Conservation (phyloP, 768 basidiomycete species). For the Mycena rebaudengoi region DNA sequence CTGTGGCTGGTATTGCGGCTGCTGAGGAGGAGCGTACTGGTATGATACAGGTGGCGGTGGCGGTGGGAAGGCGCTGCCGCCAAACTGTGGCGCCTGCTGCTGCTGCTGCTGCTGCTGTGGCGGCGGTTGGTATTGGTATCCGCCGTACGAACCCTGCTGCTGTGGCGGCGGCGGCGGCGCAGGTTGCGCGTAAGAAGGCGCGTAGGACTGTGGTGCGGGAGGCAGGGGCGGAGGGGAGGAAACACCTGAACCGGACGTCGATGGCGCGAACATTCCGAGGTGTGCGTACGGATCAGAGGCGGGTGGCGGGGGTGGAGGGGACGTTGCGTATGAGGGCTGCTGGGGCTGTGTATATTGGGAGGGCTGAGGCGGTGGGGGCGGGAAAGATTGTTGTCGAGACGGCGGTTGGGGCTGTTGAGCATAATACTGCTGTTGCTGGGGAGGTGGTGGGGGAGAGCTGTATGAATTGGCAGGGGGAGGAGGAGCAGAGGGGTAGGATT, state of each 20-base stretch:
- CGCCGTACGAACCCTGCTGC: constrained; percentile 27
- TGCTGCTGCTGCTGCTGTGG: constrained; percentile 21
- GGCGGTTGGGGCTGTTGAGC: not conserved
- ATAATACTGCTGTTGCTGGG: constrained; percentile 15
- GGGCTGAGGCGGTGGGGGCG: constrained; percentile 17
- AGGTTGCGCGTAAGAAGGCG: constrained; percentile 6
- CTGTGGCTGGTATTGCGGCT: constrained; percentile 23
- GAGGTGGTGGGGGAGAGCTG: constrained; percentile 14
- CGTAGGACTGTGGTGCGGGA: constrained; percentile 5
- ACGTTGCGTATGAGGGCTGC: constrained; percentile 19
- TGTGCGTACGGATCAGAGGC: constrained; percentile 48
- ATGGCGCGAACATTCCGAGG: constrained; percentile 41
- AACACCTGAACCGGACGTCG: constrained; percentile 9
- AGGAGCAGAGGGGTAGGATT: constrained; percentile 15
- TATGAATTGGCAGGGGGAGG: constrained; percentile 14
- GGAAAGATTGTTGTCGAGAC: constrained; percentile 21
- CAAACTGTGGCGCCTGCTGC: not conserved
- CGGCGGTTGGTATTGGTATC: constrained; percentile 15
- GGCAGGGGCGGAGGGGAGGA: constrained; percentile 30
- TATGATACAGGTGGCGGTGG: constrained; percentile 17
- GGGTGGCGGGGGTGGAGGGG: constrained; percentile 24
- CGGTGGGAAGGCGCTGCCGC: constrained; percentile 14
- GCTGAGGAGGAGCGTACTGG: constrained; percentile 16
- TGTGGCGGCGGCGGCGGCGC: constrained; percentile 30
- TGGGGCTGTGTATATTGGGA: constrained; percentile 28